These are phyloP conservation scores for Yamadazyma membranifaciens DNA, from an alignment of 1,139 yeast species.

Conservation along the genomic window DNA sequence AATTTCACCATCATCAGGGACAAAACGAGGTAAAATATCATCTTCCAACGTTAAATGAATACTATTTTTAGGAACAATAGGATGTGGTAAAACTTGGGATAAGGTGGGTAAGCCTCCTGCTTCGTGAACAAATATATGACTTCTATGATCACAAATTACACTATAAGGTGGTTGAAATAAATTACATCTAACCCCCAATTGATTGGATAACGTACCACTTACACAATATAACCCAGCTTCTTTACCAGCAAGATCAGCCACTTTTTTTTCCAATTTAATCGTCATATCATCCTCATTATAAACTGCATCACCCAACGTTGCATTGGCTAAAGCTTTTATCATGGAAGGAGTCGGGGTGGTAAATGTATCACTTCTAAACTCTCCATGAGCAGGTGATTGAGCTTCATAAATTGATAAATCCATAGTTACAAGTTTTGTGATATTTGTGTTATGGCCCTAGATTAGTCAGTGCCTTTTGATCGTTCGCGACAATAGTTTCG, in stretches of 20 bases:
- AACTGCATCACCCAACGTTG: slow-evolving; percentile 81
- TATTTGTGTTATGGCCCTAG: no score
- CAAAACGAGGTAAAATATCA: slow-evolving; percentile 62
- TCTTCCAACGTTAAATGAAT: slow-evolving; percentile 69
- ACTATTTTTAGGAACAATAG: slow-evolving; percentile 76
- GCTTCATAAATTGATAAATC: slow-evolving; percentile 16
- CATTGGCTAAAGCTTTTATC: slow-evolving; percentile 34
- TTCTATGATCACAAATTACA: slow-evolving; percentile 78
- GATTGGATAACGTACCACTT: slow-evolving; percentile 91
- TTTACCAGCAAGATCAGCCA: slow-evolving; percentile 73
- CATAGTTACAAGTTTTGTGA: slow-evolving; percentile 2
- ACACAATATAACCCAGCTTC: slow-evolving; percentile 83
- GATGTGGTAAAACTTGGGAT: slow-evolving; percentile 90
- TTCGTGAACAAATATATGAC: slow-evolving; percentile 81
- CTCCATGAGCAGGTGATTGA: slow-evolving; percentile 42
- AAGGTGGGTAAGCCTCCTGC: slow-evolving; percentile 90
- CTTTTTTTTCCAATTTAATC: slow-evolving; percentile 58
- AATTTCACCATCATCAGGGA: slow-evolving; percentile 79
- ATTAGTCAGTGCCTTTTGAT: no score
- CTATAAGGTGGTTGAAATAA: slow-evolving; percentile 84
- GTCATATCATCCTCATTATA: slow-evolving; percentile 82
- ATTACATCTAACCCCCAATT: slow-evolving; percentile 77
- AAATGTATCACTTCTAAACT: slow-evolving; percentile 86
- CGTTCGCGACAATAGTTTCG: no score
- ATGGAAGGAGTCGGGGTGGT: slow-evolving; percentile 84